A percentile compares a stretch with the other conserved stretches of the same genome.
Conservation (phyloP, 2,329 filamentous ascomycete species). For the Moelleriella libera region DNA sequence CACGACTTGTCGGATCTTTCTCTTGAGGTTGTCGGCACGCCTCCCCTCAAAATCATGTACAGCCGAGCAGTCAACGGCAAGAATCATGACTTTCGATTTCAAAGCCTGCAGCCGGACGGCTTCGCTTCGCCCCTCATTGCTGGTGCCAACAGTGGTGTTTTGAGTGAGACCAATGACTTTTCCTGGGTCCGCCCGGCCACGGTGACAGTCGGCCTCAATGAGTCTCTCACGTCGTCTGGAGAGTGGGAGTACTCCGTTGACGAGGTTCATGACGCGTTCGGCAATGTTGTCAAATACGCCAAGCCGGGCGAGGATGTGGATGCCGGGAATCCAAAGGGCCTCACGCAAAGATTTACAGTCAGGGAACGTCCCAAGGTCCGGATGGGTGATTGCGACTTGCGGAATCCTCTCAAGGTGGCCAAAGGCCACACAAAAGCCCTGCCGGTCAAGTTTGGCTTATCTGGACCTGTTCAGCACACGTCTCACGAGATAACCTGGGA, state of each 20-base stretch:
- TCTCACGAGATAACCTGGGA: constrained; percentile 66
- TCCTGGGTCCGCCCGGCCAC: constrained; percentile 68
- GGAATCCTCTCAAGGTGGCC: constrained; percentile 70
- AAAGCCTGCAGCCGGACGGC: constrained; percentile 84
- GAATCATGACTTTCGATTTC: constrained; percentile 75
- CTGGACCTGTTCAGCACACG: constrained; percentile 43
- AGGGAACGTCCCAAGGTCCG: constrained; percentile 70
- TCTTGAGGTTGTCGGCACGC: constrained; percentile 74
- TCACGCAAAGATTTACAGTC: constrained; percentile 69
- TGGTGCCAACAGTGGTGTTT: constrained; percentile 42
- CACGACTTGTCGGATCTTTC: constrained; percentile 78
- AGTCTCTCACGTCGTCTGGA: constrained; percentile 68
- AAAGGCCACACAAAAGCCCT: constrained; percentile 55
- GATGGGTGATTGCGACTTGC: constrained; percentile 62
- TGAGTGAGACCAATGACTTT: constrained; percentile 51
- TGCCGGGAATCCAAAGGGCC: constrained; percentile 42
- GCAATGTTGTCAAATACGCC: constrained; percentile 70
- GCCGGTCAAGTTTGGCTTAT: constrained; percentile 56
- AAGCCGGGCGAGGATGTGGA: constrained; percentile 54
- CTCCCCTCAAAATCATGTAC: constrained; percentile 86
- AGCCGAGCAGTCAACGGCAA: constrained; percentile 75
- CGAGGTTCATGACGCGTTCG: constrained; percentile 81
- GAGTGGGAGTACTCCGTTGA: constrained; percentile 84
- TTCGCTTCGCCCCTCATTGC: constrained; percentile 65
- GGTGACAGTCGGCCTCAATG: constrained; percentile 74